Evolutionary conservation across 2,329 filamentous ascomycete genomes (phyloP), one percentile per base, ranked within the genome.

Genomic region (Microsporum audouinii): DNA sequence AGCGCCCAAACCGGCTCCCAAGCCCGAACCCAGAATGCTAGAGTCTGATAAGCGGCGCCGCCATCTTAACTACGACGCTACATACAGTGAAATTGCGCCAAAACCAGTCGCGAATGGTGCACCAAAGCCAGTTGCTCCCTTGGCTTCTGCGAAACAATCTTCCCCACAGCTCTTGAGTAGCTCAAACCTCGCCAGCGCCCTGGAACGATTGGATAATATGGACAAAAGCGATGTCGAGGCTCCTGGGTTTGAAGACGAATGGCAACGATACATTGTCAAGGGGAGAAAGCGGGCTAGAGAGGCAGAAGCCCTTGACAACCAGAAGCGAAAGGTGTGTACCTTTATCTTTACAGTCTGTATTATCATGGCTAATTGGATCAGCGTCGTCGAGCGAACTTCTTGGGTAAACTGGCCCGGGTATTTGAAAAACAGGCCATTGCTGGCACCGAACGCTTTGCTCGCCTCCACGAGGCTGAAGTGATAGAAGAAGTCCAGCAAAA

Each of bases 401-500:
- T 85, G 71, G 72, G 85, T 38, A 78, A 78, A 51, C 76, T 82
- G 60, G 78, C 79, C 62, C 79, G 81, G 62, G 76, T 86, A 59
- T 82, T 96, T 58, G 79, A 80, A 60, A 79, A 79, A 49, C 88
- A 92, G 68, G 84, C 87, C 57, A 81, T 85, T 58, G 80, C 84
- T 17, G 89, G 89, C 43, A 88, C 88, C 68, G 81, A 86, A 59
- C 85, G 89, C 36, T 96, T 89, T 72, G 84, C 89, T 62, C 81
- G 88, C 12, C 78, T 86, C 53, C 86, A 94, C 71, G 91, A 91
- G 70, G 84, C 88, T 17, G 86, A 88, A 45, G 92, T 94, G 1
- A 82, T 92, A 63, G 84, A 88, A 59, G 88, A 96, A 68, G 92
- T 97, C 1, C 88, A 94, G 66, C 88, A 91, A 64, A 89, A 90